phyloP scores from a whole-genome alignment of 345 rosid genomes.

The Turnera subulata region DNA sequence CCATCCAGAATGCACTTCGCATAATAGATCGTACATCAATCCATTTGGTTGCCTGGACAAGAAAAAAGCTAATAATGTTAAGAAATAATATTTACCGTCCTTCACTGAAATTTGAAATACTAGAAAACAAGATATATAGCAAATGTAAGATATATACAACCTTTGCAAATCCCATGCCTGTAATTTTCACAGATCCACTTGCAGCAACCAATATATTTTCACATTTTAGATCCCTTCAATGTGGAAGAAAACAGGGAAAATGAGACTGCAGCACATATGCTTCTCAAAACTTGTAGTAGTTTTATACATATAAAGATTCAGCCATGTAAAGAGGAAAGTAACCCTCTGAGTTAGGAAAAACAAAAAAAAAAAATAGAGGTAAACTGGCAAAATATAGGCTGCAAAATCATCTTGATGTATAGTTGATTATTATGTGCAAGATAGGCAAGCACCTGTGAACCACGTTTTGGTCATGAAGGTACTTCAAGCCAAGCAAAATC shows the following conservation, averaged over 20 bases:
- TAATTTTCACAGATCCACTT: conserved; percentile 65
- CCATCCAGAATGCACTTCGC: no score
- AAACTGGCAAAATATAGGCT: not conserved
- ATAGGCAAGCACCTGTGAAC: conserved; percentile 92
- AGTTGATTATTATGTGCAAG: no score
- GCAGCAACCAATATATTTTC: conserved; percentile 82
- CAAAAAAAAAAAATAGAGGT: not conserved
- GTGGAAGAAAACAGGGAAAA: conserved; percentile 14
- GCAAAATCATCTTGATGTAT: no score
- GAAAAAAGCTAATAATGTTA: no score
- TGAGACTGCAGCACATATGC: conserved; percentile 4
- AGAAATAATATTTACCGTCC: no score
- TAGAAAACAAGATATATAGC: no score
- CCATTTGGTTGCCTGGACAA: no score
- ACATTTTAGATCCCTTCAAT: conserved; percentile 81
- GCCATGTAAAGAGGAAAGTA: not conserved
- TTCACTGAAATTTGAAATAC: no score
- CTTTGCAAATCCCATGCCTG: no score
- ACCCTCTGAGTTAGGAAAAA: no score
- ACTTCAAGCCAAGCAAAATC: conserved; percentile 72
- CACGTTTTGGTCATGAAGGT: conserved; percentile 73
- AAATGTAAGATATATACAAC: no score
- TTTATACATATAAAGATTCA: not conserved
- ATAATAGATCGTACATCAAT: no score
- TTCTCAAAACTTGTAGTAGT: not conserved